These are phyloP conservation scores for Solanum gracilifrons DNA, from an alignment of 257 asterid species.

Conservation along the genomic window DNA sequence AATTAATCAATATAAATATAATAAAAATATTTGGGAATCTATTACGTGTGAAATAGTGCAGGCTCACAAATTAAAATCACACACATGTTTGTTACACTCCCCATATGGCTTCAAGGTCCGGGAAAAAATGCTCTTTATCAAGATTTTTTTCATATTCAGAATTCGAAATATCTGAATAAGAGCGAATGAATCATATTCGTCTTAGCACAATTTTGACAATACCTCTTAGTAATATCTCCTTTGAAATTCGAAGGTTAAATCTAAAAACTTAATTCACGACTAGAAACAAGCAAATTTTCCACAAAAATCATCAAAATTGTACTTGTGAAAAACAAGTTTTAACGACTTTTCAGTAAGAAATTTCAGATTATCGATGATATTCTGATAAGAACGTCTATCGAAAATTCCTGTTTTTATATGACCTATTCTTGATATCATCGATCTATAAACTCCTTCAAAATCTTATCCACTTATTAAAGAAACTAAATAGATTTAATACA, in stretches of 20 bases:
- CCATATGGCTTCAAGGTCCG: not conserved
- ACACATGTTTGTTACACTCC: not conserved
- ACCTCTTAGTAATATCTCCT: not conserved
- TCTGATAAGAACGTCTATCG: rapidly evolving
- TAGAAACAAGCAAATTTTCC: not conserved
- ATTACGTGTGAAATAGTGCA: not conserved
- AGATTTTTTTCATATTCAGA: not conserved
- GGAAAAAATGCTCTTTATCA: not conserved
- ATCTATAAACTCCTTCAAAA: not conserved
- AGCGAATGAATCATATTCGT: not conserved
- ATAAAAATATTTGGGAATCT: not conserved
- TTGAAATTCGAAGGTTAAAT: not conserved
- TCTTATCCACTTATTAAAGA: not conserved
- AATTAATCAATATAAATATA: not conserved
- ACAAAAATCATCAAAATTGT: not conserved
- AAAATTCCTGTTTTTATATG: not conserved
- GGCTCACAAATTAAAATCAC: not conserved
- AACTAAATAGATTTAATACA: not conserved
- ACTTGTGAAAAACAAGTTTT: not conserved
- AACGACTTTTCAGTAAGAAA: not conserved
- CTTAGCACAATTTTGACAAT: not conserved
- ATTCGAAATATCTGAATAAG: not conserved
- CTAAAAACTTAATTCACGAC: not conserved
- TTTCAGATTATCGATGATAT: not conserved
- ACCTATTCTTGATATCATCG: not conserved